Base-by-base conservation (phyloP, 768 basidiomycete species). In the Mycena indigotica region DNA sequence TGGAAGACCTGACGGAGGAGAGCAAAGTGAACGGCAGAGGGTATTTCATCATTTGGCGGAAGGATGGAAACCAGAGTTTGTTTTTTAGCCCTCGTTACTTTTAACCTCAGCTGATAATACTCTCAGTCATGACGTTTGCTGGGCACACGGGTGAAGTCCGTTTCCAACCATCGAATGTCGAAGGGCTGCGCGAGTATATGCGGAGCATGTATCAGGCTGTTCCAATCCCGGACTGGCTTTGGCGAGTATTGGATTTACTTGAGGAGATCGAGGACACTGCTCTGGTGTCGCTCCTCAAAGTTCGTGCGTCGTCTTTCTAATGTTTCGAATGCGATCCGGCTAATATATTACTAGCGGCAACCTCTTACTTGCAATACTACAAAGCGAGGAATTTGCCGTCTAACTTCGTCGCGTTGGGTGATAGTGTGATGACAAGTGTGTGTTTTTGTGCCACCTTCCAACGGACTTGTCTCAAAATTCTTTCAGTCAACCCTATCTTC, bases 331-430 rank as follows among this genome's bases (percentile, higher is more conserved):
- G 24, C 28, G 19, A 28, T n/a, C 13, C 10, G 13, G 28, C 17
- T n/a, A 49, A 28, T 38, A 5, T 39, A 44, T 17, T 52, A 24
- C 19, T 44, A 71, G 71, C 69, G 16, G 44, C 62, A 3, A 60
- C 63, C 4, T 58, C 58, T 8, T 72, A 66, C 52, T 52, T 72
- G 26, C 63, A 53, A 17, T 75, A 73, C 50, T 67, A 73, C 39
- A 39, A 39, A 21, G 67, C 60, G 3, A 50, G 32, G 17, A 62
- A 67, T 38, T 53, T 75, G 5, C 74, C 74, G 1, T 50, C 57
- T 10, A 75, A 75, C 55, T 75, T 66, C 41, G 60, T 74, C 32
- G 73, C 72, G 1, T 5, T 75, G 26, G 74, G 74, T n/a, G 74
- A 75, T 49, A 68, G 71, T 29, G 65, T 71, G 6, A 69, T 74